These are phyloP conservation scores for Marchantia paleacea DNA, from an alignment of 225 moss, liverwort and hornwort genomes.

Conservation along the genomic window DNA sequence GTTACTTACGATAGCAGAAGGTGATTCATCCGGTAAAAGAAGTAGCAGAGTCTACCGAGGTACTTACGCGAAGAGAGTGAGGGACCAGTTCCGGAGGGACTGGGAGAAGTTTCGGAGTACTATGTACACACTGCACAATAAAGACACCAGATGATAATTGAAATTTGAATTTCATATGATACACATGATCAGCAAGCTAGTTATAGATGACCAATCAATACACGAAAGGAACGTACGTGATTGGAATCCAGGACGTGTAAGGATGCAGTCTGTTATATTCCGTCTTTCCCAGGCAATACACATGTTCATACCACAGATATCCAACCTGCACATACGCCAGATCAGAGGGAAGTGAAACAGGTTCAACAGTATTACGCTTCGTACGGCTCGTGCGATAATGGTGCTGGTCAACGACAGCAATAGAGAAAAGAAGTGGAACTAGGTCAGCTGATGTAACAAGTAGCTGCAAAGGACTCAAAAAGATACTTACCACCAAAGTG, in stretches of 20 bases:
- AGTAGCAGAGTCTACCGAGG: not conserved
- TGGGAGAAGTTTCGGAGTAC: slow-evolving; percentile 80
- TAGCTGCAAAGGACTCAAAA: not conserved
- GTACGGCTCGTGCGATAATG: not conserved
- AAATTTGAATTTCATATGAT: not conserved
- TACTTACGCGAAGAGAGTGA: slow-evolving; percentile 88
- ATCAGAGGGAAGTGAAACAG: not conserved
- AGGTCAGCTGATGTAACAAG: not conserved
- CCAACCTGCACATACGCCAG: slow-evolving; percentile 57
- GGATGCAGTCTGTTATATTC: slow-evolving; percentile 86
- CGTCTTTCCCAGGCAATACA: slow-evolving; percentile 75
- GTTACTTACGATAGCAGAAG: not conserved
- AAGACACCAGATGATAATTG: not conserved
- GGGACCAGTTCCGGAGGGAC: slow-evolving; percentile 83
- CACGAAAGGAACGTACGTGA: slow-evolving; percentile 54
- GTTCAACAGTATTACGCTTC: not conserved
- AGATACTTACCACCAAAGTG: slow-evolving; percentile 56
- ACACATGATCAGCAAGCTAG: not conserved
- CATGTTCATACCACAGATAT: slow-evolving; percentile 79
- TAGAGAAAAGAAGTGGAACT: not conserved
- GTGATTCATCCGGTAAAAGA: not conserved
- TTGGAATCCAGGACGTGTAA: slow-evolving; percentile 98
- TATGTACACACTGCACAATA: slow-evolving; percentile 63
- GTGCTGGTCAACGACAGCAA: not conserved
- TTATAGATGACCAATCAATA: too few species aligned